These are phyloP conservation scores for Rhizopogon salebrosus DNA, from an alignment of 768 basidiomycete species.

Conservation along the genomic window DNA sequence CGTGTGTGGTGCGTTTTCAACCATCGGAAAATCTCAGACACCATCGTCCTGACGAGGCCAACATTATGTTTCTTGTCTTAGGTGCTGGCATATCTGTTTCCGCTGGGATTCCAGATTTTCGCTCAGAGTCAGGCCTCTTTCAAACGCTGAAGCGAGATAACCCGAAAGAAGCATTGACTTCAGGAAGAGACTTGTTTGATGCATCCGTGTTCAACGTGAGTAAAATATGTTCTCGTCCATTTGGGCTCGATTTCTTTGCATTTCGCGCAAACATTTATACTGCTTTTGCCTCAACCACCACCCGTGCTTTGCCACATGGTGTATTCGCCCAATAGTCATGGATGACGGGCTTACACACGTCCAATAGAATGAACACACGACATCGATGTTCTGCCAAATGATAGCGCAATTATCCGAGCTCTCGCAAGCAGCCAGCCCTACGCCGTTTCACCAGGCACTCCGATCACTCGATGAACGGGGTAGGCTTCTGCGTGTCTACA, in stretches of 20 bases:
- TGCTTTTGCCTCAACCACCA: not conserved
- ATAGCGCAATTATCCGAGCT: constrained; percentile 76
- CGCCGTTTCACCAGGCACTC: constrained; percentile 74
- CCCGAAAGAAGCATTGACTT: constrained; percentile 61
- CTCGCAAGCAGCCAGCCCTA: constrained; percentile 68
- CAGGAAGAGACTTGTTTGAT: constrained; percentile 87
- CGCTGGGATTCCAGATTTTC: constrained; percentile 87
- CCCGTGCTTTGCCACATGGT: not conserved
- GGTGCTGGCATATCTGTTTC: constrained; percentile 88
- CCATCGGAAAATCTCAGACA: constrained; percentile 8
- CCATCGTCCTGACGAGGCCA: constrained; percentile 1
- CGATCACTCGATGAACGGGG: constrained; percentile 71
- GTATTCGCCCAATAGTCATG: constrained; percentile 1
- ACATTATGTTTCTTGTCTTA: constrained; percentile 20
- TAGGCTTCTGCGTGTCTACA: constrained; percentile 79
- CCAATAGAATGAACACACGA: constrained; percentile 65
- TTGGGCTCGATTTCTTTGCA: constrained; percentile 1
- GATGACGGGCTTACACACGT: constrained; percentile 14
- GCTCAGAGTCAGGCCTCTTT: constrained; percentile 78
- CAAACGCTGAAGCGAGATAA: constrained; percentile 74
- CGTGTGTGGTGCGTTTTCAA: constrained; percentile 63
- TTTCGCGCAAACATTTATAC: not conserved
- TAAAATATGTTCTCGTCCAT: constrained; percentile 1
- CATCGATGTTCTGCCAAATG: constrained; percentile 82
- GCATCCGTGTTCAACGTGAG: constrained; percentile 84